phyloP scores from a whole-genome alignment of 306 rosid genomes.

The Cucurbita pepo region DNA sequence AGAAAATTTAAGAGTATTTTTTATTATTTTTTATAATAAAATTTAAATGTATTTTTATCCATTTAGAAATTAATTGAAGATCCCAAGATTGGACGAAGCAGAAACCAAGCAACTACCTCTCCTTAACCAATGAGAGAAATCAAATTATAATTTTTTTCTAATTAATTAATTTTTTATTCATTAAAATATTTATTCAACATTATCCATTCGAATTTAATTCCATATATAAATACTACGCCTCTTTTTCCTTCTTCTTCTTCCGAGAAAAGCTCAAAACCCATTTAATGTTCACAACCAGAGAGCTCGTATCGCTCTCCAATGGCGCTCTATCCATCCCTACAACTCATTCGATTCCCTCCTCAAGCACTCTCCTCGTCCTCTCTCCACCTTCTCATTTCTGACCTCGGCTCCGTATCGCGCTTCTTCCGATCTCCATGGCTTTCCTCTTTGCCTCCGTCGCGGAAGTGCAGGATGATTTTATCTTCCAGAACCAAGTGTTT shows the following conservation, averaged over 20 bases:
- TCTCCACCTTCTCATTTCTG: constrained; percentile 27
- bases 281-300: constrained; percentile 25
- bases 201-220: background rate
- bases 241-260: background rate
- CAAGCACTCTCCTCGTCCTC: constrained; percentile 22
- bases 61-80: too few relatives aligned
- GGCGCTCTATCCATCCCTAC: constrained; percentile 40
- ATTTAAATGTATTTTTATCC: too few relatives aligned
- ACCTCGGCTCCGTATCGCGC: constrained; percentile 10
- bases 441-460: constrained; percentile 15
- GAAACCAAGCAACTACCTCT: too few relatives aligned
- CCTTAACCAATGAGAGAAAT: too few relatives aligned
- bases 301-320: constrained; percentile 17
- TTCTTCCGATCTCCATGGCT: constrained; percentile 13
- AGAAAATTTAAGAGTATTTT: too few relatives aligned
- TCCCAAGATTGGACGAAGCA: too few relatives aligned
- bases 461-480: background rate
- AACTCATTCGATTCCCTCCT: constrained; percentile 29
- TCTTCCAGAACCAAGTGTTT: constrained; percentile 25
- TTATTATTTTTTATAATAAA: too few relatives aligned
- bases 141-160: too few relatives aligned
- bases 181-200: background rate
- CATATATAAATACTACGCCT: background rate
- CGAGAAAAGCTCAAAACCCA: background rate
- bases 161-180: too few relatives aligned